Base-by-base conservation (phyloP, 805 yeast genomes). In the Hanseniaspora mollemarum region DNA sequence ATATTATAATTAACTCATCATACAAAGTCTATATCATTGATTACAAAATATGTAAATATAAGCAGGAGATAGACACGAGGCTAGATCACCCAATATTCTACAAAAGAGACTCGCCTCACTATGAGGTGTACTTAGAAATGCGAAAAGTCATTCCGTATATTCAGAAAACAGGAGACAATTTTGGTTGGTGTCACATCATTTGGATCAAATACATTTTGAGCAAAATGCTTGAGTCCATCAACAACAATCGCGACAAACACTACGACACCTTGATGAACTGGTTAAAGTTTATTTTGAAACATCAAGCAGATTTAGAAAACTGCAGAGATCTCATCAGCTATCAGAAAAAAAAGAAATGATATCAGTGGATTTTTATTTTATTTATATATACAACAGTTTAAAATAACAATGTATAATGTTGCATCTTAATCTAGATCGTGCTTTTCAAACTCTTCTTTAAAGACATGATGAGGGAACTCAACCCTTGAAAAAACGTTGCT, bases 41-140 rank as follows among this genome's bases (percentile, higher is more conserved):
- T 56, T 75, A 74, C 56, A 73, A 81, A 12, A 66, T 77, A 28
- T 71, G 80, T 6, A 67, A 86, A 52, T 71, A 79, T 9, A 59
- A 28, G 43, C 7, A 58, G 51, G 16, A 57, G 58, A 31, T 74
- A 43, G 78, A 62, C 55, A 77, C 82, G 3, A 69, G 81, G n/a
- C 64, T 82, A 38, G 84, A 80, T 57, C 77, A 78, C 57, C 83
- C 81, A 1, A 72, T 72, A 26, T 77, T 81, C 55, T 81, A 77
- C 62, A 65, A 44, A 21, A 51, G 54, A 46, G 51, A 48, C 28
- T 41, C 48, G 13, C 51, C 54, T 1, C 51, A 51, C 21, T 51
- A 51, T 31, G 54, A 51, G 16, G 54, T 51, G 4, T 51, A 51
- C 18, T 46, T 46, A 7, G 54, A 51, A 31, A 38, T 51, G 45